Evolutionary conservation across 352 stramenopile genomes (phyloP).

Genomic region (Phytophthora meadii): DNA sequence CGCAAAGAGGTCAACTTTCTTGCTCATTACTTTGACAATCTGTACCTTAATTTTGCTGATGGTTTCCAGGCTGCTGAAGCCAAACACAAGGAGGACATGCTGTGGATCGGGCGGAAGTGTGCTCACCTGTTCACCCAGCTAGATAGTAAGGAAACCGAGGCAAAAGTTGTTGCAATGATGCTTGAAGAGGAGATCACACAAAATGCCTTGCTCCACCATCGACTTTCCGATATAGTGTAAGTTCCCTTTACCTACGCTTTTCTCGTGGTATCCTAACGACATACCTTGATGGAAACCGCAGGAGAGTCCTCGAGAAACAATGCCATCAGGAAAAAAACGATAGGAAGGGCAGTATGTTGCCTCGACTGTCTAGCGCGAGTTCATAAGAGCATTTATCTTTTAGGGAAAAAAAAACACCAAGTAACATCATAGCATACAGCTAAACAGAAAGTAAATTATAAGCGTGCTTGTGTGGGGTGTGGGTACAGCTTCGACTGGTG

Average conservation of each 20-base stretch:
- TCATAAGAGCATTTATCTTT: conserved; percentile 1
- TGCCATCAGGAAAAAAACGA: not conserved
- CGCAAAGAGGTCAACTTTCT: conserved; percentile 35
- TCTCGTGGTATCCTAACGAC: not conserved
- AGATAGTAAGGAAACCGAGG: conserved; percentile 62
- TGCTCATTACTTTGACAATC: not conserved
- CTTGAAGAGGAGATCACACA: conserved; percentile 40
- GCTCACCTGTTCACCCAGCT: conserved; percentile 68
- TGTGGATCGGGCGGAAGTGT: conserved; percentile 65
- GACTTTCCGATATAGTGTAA: conserved; percentile 22
- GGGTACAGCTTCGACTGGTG: conserved; percentile 23
- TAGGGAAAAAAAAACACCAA: not conserved
- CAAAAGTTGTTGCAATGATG: conserved; percentile 45
- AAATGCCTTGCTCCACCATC: conserved; percentile 17
- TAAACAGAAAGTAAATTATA: conserved; percentile 48
- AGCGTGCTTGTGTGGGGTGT: conserved; percentile 21
- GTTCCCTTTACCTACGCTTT: conserved; percentile 1
- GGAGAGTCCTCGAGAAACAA: conserved; percentile 5
- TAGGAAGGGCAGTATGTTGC: conserved; percentile 9
- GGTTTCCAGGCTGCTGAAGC: conserved; percentile 41
- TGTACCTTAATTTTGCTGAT: not conserved
- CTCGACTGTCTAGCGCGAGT: conserved; percentile 6
- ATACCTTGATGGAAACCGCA: not conserved
- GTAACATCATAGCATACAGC: conserved; percentile 13
- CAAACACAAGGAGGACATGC: conserved; percentile 53